A percentile compares a stretch with the other conserved stretches of the same genome.
Conservation (phyloP, 1,284 basidiomycete species). For the Cutaneotrichosporon dermatis region DNA sequence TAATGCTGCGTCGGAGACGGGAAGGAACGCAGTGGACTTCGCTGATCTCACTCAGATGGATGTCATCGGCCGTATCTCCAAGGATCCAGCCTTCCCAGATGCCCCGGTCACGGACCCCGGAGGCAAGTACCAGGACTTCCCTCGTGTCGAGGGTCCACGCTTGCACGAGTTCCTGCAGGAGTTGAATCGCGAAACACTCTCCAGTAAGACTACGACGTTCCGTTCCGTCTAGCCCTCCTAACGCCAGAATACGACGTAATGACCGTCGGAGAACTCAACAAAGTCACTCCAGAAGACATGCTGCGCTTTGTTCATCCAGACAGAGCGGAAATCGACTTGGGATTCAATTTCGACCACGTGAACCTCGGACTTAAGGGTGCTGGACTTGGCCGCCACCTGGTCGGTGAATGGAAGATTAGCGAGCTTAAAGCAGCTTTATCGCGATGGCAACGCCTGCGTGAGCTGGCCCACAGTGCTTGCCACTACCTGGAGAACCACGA, state of each 20-base stretch:
- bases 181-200: constrained; percentile 59
- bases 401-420: constrained; percentile 54
- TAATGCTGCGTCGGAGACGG: too few species aligned
- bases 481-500: constrained; percentile 37
- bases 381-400: background rate
- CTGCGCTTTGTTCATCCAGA: constrained; percentile 58
- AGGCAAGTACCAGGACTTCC: constrained; percentile 55
- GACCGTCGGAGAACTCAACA: constrained; percentile 47
- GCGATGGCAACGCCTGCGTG: constrained; percentile 61
- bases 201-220: background rate
- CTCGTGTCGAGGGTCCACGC: constrained; percentile 60
- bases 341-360: constrained; percentile 34
- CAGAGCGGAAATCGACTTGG: constrained; percentile 52
- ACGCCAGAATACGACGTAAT: background rate
- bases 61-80: constrained; percentile 7
- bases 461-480: constrained; percentile 50
- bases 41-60: constrained; percentile 4
- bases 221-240: background rate
- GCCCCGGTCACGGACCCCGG: constrained; percentile 56
- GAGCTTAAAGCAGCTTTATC: constrained; percentile 58
- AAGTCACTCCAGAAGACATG: constrained; percentile 54
- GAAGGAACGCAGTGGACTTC: too few species aligned
- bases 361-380: constrained; percentile 1
- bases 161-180: constrained; percentile 67
- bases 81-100: constrained; percentile 58